Evolutionary conservation across 73 alveolate species (phyloP).

Genomic region (Paramecium pentaurelia): DNA sequence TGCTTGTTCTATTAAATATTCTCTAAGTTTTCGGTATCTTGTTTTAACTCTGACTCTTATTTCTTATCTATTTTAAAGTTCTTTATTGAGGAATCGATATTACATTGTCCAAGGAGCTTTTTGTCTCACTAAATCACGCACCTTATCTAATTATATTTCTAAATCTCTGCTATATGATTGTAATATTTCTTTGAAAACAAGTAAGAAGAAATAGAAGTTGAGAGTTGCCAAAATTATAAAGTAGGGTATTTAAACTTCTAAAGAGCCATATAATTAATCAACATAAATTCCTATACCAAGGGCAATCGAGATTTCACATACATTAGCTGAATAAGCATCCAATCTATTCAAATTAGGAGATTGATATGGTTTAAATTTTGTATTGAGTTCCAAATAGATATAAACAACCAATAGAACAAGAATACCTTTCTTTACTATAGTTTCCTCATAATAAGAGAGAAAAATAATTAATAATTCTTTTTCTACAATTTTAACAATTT

Average conservation of each 20-base stretch:
- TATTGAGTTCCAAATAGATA: not conserved
- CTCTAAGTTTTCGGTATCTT: not conserved
- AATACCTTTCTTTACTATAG: not conserved
- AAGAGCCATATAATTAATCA: not conserved
- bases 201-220: not conserved
- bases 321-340: not conserved
- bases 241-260: not conserved
- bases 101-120: not conserved
- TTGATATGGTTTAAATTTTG: not conserved
- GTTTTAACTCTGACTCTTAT: not conserved
- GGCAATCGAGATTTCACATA: not conserved
- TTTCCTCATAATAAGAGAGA: not conserved
- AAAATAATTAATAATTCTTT: not conserved
- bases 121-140: not conserved
- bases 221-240: not conserved
- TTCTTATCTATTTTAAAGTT: not conserved
- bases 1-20: not conserved
- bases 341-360: not conserved
- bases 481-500: not conserved
- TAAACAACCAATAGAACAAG: not conserved
- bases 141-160: not conserved
- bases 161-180: not conserved
- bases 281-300: not conserved
- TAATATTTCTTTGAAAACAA: not conserved
- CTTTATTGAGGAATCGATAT: not conserved